Base-by-base conservation (phyloP, 164 flowering plant genomes). In the Vitis cinerea region DNA sequence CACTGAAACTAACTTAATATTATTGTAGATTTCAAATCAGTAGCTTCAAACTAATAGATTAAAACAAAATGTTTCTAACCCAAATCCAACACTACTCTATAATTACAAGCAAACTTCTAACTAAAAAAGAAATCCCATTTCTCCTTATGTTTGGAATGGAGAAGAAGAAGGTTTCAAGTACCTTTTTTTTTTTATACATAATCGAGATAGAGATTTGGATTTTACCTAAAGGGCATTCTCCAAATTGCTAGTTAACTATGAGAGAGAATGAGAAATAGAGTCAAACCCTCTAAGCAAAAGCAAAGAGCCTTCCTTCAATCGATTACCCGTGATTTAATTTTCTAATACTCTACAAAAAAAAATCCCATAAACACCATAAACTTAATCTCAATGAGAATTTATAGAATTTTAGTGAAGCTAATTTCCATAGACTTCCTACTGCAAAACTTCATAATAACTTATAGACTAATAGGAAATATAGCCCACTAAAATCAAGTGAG, bases 211-310 rank as follows among this genome's bases (percentile, higher is more conserved):
- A 23, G 27, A 23, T 23, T 23, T 23, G 27, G 27, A 23, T 23
- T 23, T 59, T 74, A 86, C 97, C 90, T 89, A 88, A 58, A 89
- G 81, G 31, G 97, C 92, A 68, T 77, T 82, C 59, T 88, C 94
- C 52, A 94, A 67, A 74, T 84, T 88, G 65, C 71, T 75, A 4
- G 90, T 84, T 3, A 94, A 85, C 79, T 80, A 90, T 76, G 91
- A 85, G 65, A 92, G 77, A 64, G 95, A 79, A 27, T 85, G 75
- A 1, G 93, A 76, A 60, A 92, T 69, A 8, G 97, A 91, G 72
- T 94, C 98, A 59, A 94, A 94, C 51, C 99, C 99, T 80, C 88
- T 86, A 1, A 90, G 83, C 83, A 94, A 70, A 74, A 94, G 91
- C 86, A 83, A 61, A 7, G 92, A 78, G 37, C 92, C 98, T 59